phyloP scores from a whole-genome alignment of 176 grass and related monocot species.

The Carex pumila region DNA sequence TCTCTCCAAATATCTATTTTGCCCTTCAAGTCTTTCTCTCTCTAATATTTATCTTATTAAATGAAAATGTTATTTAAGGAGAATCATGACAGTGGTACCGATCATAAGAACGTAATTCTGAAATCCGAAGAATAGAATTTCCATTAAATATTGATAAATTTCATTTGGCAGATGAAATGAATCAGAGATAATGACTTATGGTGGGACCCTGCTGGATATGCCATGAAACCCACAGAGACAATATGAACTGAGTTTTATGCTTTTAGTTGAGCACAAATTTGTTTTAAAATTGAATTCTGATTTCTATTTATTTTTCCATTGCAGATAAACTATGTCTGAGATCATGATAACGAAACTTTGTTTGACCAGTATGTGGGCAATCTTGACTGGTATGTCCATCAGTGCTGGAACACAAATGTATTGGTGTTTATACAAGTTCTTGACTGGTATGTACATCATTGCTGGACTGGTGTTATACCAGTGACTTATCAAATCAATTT shows the following conservation, averaged over 20 bases:
- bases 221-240: conserved; percentile 55
- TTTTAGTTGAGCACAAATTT: not conserved
- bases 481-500: too few relatives aligned
- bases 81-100: too few relatives aligned
- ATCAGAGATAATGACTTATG: conserved; percentile 67
- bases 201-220: conserved; percentile 72
- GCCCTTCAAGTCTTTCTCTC: too few relatives aligned
- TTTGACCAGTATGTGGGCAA: conserved; percentile 57
- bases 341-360: conserved; percentile 90
- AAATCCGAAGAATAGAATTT: not conserved
- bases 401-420: too few relatives aligned
- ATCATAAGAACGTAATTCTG: too few relatives aligned
- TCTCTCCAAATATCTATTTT: too few relatives aligned
- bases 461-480: too few relatives aligned
- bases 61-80: too few relatives aligned
- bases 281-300: not conserved
- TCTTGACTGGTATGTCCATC: too few relatives aligned
- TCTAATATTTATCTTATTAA: too few relatives aligned
- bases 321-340: conserved; percentile 94
- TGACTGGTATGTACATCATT: too few relatives aligned
- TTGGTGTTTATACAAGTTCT: too few relatives aligned
- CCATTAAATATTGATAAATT: conserved; percentile 1
- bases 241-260: conserved; percentile 19
- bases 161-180: conserved; percentile 49
- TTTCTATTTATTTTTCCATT: conserved; percentile 19